phyloP scores from a whole-genome alignment of 768 basidiomycete genomes.

The Tylopilus balloui region DNA sequence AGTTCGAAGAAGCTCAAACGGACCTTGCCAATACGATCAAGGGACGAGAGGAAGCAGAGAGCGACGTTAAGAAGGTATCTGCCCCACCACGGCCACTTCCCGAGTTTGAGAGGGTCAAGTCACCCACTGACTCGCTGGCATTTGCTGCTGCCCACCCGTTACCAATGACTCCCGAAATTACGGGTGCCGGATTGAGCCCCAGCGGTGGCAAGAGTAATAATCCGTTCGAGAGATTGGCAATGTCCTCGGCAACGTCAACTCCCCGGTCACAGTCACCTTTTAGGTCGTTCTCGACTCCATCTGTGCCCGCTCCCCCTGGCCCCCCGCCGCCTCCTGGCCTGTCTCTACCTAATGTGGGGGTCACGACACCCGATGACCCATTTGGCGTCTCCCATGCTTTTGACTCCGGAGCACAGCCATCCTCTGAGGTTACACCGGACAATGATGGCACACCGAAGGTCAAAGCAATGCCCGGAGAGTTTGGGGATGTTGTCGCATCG shows the following conservation, averaged over 20 bases:
- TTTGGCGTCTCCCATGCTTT: slow-evolving; percentile 45
- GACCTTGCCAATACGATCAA: slow-evolving; percentile 49
- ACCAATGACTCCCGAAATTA: slow-evolving; percentile 63
- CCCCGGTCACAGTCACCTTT: slow-evolving; percentile 60
- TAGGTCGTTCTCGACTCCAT: slow-evolving; percentile 42
- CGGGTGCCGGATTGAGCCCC: slow-evolving; percentile 40
- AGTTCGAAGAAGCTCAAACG: slow-evolving; percentile 59
- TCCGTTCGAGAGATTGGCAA: slow-evolving; percentile 76
- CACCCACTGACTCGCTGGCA: slow-evolving; percentile 44
- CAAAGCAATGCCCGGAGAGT: slow-evolving; percentile 11
- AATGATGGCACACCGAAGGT: slow-evolving; percentile 22
- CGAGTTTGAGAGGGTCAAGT: slow-evolving; percentile 33
- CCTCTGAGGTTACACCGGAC: slow-evolving; percentile 18
- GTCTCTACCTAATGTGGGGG: slow-evolving; percentile 3
- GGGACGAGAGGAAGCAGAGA: slow-evolving; percentile 53
- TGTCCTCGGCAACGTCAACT: slow-evolving; percentile 38
- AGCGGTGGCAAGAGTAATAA: slow-evolving; percentile 72
- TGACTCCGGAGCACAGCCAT: slow-evolving; percentile 10
- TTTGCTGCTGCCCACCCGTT: slow-evolving; percentile 71
- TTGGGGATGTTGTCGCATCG: slow-evolving; percentile 23
- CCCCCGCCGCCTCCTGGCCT: slow-evolving; percentile 13
- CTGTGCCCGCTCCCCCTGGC: slow-evolving; percentile 36
- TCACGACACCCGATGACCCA: slow-evolving; percentile 38
- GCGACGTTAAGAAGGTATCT: slow-evolving; percentile 39
- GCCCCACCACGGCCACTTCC: slow-evolving; percentile 3